Conservation (phyloP, 192 early-diverging fungal species). For the Coemansia sp. region DNA sequence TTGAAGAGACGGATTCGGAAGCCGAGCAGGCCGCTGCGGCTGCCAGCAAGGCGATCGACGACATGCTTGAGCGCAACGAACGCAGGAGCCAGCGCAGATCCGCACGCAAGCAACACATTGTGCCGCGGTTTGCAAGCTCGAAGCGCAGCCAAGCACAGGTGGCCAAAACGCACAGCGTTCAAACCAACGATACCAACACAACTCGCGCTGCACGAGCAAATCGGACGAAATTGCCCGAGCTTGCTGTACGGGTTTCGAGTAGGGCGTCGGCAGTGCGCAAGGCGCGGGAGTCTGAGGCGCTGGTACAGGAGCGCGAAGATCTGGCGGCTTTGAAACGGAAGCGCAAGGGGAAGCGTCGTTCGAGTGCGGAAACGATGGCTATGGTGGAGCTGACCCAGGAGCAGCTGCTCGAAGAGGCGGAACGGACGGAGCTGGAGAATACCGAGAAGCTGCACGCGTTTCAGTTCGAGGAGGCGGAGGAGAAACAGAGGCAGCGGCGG, state of each 20-base stretch:
- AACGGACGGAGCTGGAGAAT: conserved; percentile 40
- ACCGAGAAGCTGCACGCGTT: conserved; percentile 28
- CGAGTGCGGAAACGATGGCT: no score
- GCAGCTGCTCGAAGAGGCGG: conserved; percentile 47
- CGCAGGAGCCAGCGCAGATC: conserved; percentile 29
- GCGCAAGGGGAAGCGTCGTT: conserved; percentile 2
- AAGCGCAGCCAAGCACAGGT: background rate
- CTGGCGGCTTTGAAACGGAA: conserved; percentile 23
- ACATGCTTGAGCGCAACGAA: conserved; percentile 19
- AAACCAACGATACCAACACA: background rate
- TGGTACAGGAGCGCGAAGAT: conserved; percentile 28
- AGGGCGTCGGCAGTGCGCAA: conserved; percentile 43
- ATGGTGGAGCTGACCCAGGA: conserved; percentile 34
- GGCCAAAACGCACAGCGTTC: no score
- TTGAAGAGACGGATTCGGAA: conserved; percentile 49
- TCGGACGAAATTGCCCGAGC: conserved; percentile 5
- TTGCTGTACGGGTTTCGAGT: conserved; percentile 36
- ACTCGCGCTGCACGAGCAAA: background rate
- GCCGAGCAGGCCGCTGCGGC: conserved; percentile 29
- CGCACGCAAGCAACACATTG: conserved; percentile 34
- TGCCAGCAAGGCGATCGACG: conserved; percentile 24
- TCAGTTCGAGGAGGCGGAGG: conserved; percentile 41
- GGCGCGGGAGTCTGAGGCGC: conserved; percentile 33
- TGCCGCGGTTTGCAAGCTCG: conserved; percentile 35
- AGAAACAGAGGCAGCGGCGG: conserved; percentile 27